Evolutionary conservation across 192 early-diverging fungal species (phyloP).

Genomic region (Entophlyctis luteolus): DNA sequence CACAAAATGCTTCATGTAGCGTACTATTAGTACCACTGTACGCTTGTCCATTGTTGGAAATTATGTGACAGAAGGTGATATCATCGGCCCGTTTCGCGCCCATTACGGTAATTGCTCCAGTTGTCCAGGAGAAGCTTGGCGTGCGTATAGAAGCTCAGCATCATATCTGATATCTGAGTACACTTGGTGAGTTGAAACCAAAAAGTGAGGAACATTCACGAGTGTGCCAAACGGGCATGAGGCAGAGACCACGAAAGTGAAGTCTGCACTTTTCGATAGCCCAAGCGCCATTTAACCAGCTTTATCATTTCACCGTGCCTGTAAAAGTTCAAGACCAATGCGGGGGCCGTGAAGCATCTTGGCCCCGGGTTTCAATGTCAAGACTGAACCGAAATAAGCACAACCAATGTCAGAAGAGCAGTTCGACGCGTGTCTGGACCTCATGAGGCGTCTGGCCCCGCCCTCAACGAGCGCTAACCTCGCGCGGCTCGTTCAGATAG

Average conservation of each 20-base stretch:
- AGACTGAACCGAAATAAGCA: too few relatives aligned
- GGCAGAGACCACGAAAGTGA: too few relatives aligned
- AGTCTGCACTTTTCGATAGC: too few relatives aligned
- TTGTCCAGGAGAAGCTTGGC: conserved; percentile 90
- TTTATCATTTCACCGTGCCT: too few relatives aligned
- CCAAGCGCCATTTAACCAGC: too few relatives aligned
- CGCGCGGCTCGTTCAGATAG: conserved; percentile 71
- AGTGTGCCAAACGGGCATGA: too few relatives aligned
- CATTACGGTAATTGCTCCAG: conserved; percentile 97
- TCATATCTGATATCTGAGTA: conserved; percentile 93
- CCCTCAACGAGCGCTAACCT: conserved; percentile 86
- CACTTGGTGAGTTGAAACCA: too few relatives aligned
- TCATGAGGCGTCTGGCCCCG: conserved; percentile 95
- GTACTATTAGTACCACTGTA: conserved; percentile 89
- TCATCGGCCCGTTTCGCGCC: conserved; percentile 95
- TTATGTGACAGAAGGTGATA: conserved; percentile 77
- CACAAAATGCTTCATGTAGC: conserved; percentile 84
- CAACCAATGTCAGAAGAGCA: conserved; percentile 30
- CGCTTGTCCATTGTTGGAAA: conserved; percentile 67
- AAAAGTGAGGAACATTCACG: too few relatives aligned
- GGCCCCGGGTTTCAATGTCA: too few relatives aligned
- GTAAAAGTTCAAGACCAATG: too few relatives aligned
- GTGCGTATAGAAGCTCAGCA: conserved; percentile 93
- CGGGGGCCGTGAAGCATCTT: too few relatives aligned
- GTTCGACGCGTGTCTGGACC: conserved; percentile 89